Evolutionary conservation across 1,284 basidiomycete genomes (phyloP).

Genomic region (Athelia sp.): DNA sequence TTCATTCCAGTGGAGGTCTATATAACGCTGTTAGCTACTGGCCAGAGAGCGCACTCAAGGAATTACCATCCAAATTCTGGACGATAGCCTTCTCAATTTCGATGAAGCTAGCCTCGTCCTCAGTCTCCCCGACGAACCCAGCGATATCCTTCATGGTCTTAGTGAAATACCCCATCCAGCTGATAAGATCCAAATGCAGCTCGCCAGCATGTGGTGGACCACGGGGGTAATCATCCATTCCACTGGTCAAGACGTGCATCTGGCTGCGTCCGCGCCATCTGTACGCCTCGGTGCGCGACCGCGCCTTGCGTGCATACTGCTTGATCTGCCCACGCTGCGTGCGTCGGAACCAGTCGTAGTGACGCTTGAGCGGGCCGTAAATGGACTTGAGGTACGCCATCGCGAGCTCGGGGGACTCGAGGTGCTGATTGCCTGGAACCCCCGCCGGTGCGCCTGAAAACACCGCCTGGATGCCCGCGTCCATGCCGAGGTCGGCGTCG

Average conservation of each 20-base stretch:
- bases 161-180: conserved; percentile 94
- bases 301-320: conserved; percentile 78
- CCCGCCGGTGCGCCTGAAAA: conserved; percentile 25
- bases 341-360: conserved; percentile 94
- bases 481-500: conserved; percentile 60
- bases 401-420: conserved; percentile 58
- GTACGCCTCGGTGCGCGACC: conserved; percentile 86
- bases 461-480: conserved; percentile 49
- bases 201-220: conserved; percentile 86
- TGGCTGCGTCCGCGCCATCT: conserved; percentile 91
- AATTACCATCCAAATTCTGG: conserved; percentile 80
- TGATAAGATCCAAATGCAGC: conserved; percentile 87
- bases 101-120: conserved; percentile 73
- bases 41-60: neutral
- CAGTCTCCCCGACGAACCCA: conserved; percentile 75
- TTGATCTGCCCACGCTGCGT: conserved; percentile 92
- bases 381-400: conserved; percentile 71
- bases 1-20: conserved; percentile 92
- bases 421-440: conserved; percentile 39
- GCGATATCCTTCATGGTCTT: conserved; percentile 86
- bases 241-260: conserved; percentile 86
- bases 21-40: neutral
- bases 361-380: conserved; percentile 79
- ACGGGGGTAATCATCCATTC: conserved; percentile 93
- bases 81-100: conserved; percentile 78